Base-by-base conservation (phyloP, 352 stramenopile genomes). In the Pythium rhizo-oryzae region DNA sequence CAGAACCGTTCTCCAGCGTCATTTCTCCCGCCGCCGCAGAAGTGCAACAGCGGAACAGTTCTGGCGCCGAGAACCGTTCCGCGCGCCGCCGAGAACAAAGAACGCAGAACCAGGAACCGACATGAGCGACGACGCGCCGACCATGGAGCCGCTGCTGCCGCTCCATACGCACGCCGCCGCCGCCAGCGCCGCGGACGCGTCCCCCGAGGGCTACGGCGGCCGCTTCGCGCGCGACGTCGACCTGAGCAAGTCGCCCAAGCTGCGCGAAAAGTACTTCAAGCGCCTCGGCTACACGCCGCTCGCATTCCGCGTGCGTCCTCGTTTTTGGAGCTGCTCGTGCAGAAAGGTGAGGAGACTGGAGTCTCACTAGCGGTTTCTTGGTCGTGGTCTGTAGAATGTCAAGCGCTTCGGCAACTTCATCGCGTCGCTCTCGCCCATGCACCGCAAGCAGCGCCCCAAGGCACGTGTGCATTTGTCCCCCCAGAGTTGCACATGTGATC, bases 261-360 rank as follows among this genome's bases (percentile, higher is more conserved):
- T 87, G 46, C 81, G 84, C 63, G 81, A 92, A 37, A 84, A 76
- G 28, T 94, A 93, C 67, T 64, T 91, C 61, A 86, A 90, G 62
- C 79, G 87, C 68, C 71, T 93, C 11, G 84, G 84, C 25, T 94
- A 93, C 78, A 91, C 84, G 62, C 84, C 86, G 47, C 80, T 94
- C 13, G 84, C 89, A 74, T 94, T 94, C 62, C 81, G 84, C 72
- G 86, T 92, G 46, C 63, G 70, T 62, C 21, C 16, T 0, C 35
- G n/a, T 12, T 49, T 13, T 72, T 56, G 25, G 59, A 56, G 35
- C 18, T 24, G 25, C 23, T 33, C n/a, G 35, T 24, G 13, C 44
- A 3, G 19, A 13, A 28, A 18, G 19, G n/a, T 6, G 12, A 25
- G 30, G 19, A 28, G 11, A 0, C 44, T 28, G 19, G 12, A 7